Evolutionary conservation across 352 stramenopile genomes (phyloP).

Genomic region (Globisporangium cederbergense): DNA sequence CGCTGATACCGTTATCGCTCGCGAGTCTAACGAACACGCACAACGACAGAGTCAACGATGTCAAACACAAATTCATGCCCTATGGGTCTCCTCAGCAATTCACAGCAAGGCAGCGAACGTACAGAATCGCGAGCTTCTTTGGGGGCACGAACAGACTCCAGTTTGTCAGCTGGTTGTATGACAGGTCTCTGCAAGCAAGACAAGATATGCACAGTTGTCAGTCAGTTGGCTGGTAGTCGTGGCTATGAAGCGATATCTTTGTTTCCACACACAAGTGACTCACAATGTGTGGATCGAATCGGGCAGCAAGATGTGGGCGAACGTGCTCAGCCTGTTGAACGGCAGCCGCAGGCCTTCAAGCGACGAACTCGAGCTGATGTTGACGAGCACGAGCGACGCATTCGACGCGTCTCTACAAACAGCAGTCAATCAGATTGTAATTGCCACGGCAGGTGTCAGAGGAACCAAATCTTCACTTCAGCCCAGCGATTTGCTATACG

Average conservation of each 20-base stretch:
- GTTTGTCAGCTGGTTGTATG: conserved; percentile 13
- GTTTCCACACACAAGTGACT: background rate
- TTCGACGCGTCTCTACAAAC: conserved; percentile 14
- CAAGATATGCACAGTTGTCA: background rate
- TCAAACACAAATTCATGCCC: background rate
- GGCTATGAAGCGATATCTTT: background rate
- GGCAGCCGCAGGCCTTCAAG: conserved; percentile 12
- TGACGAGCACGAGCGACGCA: conserved; percentile 7
- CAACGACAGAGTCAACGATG: background rate
- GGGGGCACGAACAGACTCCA: conserved; percentile 6
- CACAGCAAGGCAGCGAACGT: background rate
- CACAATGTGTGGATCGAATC: conserved; percentile 11
- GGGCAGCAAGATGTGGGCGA: conserved; percentile 6
- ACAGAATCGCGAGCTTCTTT: conserved; percentile 12
- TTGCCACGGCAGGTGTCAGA: too few species aligned
- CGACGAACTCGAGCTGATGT: background rate
- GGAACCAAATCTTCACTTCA: background rate
- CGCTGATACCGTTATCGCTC: conserved; percentile 17
- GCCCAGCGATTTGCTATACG: too few species aligned
- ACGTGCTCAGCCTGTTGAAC: conserved; percentile 16
- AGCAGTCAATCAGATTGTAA: too few species aligned
- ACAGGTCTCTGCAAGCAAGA: conserved; percentile 12
- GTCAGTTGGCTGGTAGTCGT: background rate
- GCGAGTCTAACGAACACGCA: conserved; percentile 5
- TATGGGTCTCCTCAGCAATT: background rate